Base-by-base conservation (phyloP, 495 filamentous ascomycete species). In the Bryoglossum gracile region DNA sequence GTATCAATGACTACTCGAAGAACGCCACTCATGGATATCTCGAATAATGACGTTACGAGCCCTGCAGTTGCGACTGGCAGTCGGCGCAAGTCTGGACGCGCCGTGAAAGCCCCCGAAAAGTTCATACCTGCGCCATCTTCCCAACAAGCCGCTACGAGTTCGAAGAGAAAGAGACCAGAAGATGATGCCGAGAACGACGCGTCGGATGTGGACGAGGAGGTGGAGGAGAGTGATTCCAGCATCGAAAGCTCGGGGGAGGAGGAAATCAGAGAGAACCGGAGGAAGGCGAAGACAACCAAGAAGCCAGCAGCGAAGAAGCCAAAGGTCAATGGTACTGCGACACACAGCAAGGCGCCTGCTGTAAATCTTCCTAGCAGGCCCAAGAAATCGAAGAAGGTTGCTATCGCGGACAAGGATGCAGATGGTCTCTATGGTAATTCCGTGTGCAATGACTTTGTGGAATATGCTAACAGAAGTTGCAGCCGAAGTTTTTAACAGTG, bases 401-500 rank as follows among this genome's bases (percentile, higher is more conserved):
- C 65, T 23, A 68, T 74, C 46, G 73, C 70, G 37, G 76, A 59
- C 46, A 65, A 66, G 23, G 69, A 78, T 3, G 82, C 73, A 26
- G 78, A 76, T 21, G 89, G 89, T 10, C 70, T 95, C 6, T 95
- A 85, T 66, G 82, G 87, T 92, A 65, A 59, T 77, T 65, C 19
- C 13, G 30, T 33, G 33, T 33, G 13, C 24, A 1, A 13, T 23
- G 8, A 39, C 24, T 11, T 6, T 18, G 11, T 9, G 25, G 38
- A 53, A 41, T 18, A 8, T 49, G 40, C 46, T 53, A 24, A 48
- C 25, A 24, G 30, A 22, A 24, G 11, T 41, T 28, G 10, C 36
- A 94, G 88, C 78, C 59, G 84, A 91, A 50, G 75, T 95, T 4
- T 94, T 94, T 63, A 78, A 74, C n/a, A 80, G 81, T 35, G 82